Conservation (phyloP, 1,284 basidiomycete genomes). For the Ceratobasidium theobromae region DNA sequence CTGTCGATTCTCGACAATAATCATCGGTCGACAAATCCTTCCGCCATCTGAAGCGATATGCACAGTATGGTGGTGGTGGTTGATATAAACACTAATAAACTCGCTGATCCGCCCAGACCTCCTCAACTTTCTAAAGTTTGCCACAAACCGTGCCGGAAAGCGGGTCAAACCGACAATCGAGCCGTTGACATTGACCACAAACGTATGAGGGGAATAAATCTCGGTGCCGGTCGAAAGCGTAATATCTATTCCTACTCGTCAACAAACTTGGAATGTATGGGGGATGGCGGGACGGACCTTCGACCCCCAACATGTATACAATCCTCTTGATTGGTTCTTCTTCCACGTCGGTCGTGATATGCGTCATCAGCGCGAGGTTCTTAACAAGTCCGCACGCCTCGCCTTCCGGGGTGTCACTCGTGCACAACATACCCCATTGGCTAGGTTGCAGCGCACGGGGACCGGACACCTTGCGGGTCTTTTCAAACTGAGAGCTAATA, state of each 20-base stretch:
- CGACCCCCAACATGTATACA: slow-evolving; percentile 92
- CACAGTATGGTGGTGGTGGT: slow-evolving; percentile 92
- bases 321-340: slow-evolving; percentile 91
- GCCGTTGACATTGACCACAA: slow-evolving; percentile 97
- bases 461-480: slow-evolving; percentile 98
- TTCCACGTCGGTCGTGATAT: slow-evolving; percentile 98
- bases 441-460: slow-evolving; percentile 96
- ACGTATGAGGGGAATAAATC: slow-evolving; percentile 89
- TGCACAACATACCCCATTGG: slow-evolving; percentile 99
- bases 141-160: slow-evolving; percentile 83
- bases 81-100: slow-evolving; percentile 97
- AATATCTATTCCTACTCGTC: slow-evolving; percentile 65
- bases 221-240: slow-evolving; percentile 90
- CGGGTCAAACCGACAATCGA: slow-evolving; percentile 93
- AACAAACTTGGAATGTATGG: not conserved
- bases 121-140: slow-evolving; percentile 88
- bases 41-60: slow-evolving; percentile 98
- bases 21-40: slow-evolving; percentile 96
- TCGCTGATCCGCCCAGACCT: slow-evolving; percentile 91
- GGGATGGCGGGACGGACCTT: slow-evolving; percentile 57
- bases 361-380: slow-evolving; percentile 98
- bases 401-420: slow-evolving; percentile 98
- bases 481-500: slow-evolving; percentile 98
- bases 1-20: slow-evolving; percentile 88
- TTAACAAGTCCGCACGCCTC: slow-evolving; percentile 99